Conservation (phyloP, 1,139 yeast species). For the Pichia sp. region DNA sequence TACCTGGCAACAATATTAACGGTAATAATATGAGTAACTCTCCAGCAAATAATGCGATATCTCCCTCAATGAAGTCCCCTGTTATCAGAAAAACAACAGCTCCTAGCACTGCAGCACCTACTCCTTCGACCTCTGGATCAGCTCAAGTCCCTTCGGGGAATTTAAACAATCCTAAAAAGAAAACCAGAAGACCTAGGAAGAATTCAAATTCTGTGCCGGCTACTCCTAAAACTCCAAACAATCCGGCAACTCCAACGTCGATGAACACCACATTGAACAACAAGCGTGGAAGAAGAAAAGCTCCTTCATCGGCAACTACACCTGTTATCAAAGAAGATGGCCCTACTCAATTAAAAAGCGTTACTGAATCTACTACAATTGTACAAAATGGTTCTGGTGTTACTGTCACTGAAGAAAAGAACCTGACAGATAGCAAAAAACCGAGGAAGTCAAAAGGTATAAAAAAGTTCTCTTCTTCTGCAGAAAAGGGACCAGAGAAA, state of each 20-base stretch:
- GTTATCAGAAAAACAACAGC: conserved; percentile 19
- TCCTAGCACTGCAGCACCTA: conserved; percentile 22
- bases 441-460: background rate
- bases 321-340: conserved; percentile 30
- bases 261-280: conserved; percentile 7
- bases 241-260: conserved; percentile 29
- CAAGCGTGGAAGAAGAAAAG: conserved; percentile 26
- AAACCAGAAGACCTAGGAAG: conserved; percentile 29
- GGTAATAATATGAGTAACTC: conserved; percentile 3
- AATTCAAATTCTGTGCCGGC: conserved; percentile 33
- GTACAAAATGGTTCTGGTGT: background rate
- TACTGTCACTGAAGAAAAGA: background rate
- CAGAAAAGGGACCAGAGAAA: background rate
- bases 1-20: background rate
- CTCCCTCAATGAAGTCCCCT: conserved; percentile 18
- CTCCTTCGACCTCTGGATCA: conserved; percentile 19
- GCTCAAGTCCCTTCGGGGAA: conserved; percentile 11
- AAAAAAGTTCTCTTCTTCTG: background rate
- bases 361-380: conserved; percentile 7
- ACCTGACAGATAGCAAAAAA: conserved; percentile 1
- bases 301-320: conserved; percentile 22
- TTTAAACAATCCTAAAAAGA: conserved; percentile 19
- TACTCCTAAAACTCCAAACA: conserved; percentile 32
- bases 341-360: conserved; percentile 19
- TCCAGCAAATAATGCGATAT: conserved; percentile 6